A percentile compares a stretch with the other conserved stretches of the same genome.
These are phyloP conservation scores for Zymoseptoria crescenta DNA, from an alignment of 2,329 filamentous ascomycete genomes.

Conservation along the genomic window DNA sequence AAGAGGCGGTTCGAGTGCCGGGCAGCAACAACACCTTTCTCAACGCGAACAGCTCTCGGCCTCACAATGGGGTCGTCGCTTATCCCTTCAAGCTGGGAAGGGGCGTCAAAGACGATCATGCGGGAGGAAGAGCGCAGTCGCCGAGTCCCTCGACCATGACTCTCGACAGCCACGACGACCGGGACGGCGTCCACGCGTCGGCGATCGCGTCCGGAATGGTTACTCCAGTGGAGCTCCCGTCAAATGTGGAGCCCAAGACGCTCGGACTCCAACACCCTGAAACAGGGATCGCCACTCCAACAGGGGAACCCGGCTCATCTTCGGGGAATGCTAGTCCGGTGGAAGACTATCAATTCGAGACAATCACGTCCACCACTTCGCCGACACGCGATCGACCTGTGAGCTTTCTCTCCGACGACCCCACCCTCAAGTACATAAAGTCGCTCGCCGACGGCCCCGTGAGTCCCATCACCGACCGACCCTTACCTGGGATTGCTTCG, in stretches of 20 bases:
- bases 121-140: slow-evolving; percentile 1
- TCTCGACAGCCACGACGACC: slow-evolving; percentile 15
- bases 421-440: slow-evolving; percentile 7
- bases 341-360: neutral
- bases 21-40: slow-evolving; percentile 39
- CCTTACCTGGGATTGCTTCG: neutral
- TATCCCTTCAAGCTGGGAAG: slow-evolving; percentile 63
- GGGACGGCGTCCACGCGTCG: neutral
- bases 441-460: slow-evolving; percentile 12
- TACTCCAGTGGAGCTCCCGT: neutral
- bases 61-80: slow-evolving; percentile 60
- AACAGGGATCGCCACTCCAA: slow-evolving; percentile 3
- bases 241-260: neutral
- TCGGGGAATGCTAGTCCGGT: neutral
- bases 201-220: neutral
- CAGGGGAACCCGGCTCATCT: neutral
- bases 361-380: neutral
- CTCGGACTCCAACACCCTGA: neutral
- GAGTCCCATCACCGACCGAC: slow-evolving; percentile 7
- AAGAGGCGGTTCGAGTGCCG: slow-evolving; percentile 18
- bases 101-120: neutral
- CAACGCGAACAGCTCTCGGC: slow-evolving; percentile 51
- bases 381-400: slow-evolving; percentile 11
- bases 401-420: slow-evolving; percentile 9
- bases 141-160: slow-evolving; percentile 22